phyloP scores from a whole-genome alignment of 108 stramenopile genomes.

The Cyclotella sp. region DNA sequence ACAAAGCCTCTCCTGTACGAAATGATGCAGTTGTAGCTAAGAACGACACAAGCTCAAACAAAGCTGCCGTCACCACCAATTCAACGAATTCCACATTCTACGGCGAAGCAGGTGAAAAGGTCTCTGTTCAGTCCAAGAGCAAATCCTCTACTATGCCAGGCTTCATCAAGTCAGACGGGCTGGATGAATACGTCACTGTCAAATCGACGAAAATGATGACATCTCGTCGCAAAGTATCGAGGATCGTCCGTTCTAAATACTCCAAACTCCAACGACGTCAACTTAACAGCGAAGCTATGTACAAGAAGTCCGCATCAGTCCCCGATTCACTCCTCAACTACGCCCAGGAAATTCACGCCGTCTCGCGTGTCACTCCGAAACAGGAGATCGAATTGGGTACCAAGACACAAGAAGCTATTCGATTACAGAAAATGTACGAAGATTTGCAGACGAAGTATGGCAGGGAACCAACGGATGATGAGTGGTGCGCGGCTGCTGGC shows the following conservation, averaged over 20 bases:
- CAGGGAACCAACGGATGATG: slow-evolving; percentile 83
- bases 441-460: slow-evolving; percentile 57
- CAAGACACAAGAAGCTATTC: slow-evolving; percentile 81
- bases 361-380: slow-evolving; percentile 70
- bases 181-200: slow-evolving; percentile 18
- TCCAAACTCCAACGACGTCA: slow-evolving; percentile 48
- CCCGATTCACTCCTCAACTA: slow-evolving; percentile 81
- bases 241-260: slow-evolving; percentile 28
- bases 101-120: neutral
- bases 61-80: neutral
- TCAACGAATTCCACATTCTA: neutral
- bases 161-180: slow-evolving; percentile 43
- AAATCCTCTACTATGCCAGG: slow-evolving; percentile 85
- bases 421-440: slow-evolving; percentile 65
- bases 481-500: slow-evolving; percentile 89
- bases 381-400: slow-evolving; percentile 81
- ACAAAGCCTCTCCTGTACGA: slow-evolving; percentile 1
- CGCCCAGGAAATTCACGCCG: slow-evolving; percentile 71
- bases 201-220: slow-evolving; percentile 7
- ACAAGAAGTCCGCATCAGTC: slow-evolving; percentile 65
- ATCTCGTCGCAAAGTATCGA: slow-evolving; percentile 30
- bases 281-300: slow-evolving; percentile 54
- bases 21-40: neutral
- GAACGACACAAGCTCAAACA: neutral
- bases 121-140: slow-evolving; percentile 21